A percentile compares a stretch with the other conserved stretches of the same genome.
Conservation (phyloP, 2,329 filamentous ascomycete species). For the Zasmidium citrigriseum region DNA sequence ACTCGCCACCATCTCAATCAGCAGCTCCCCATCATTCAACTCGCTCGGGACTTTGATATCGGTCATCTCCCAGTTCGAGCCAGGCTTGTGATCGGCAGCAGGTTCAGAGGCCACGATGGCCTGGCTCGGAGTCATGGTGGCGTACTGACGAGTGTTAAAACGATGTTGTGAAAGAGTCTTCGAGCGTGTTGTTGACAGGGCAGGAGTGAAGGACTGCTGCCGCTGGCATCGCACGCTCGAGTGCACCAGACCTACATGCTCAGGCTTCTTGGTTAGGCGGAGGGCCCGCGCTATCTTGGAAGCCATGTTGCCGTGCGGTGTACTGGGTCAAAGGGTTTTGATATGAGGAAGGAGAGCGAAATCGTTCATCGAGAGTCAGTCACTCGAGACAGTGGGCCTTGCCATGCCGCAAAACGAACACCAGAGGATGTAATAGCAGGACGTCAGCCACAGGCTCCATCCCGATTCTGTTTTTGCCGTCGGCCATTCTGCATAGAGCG, state of each 20-base stretch:
- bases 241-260: background rate
- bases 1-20: conserved; percentile 30
- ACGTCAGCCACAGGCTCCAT: background rate
- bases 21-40: conserved; percentile 24
- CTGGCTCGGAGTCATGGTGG: conserved; percentile 13
- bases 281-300: background rate
- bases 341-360: background rate
- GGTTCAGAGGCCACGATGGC: conserved; percentile 23
- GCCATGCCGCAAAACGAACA: background rate
- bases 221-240: background rate
- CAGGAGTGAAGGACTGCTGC: background rate
- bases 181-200: background rate
- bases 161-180: background rate
- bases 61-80: conserved; percentile 20
- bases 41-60: conserved; percentile 21
- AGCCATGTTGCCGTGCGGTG: background rate
- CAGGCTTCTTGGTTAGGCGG: background rate
- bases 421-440: background rate
- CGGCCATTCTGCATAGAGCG: background rate
- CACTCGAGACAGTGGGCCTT: background rate
- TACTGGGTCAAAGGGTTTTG: background rate
- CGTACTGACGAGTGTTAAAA: conserved; percentile 11
- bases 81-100: conserved; percentile 12
- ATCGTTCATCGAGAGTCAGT: background rate
- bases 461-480: background rate